Base-by-base conservation (phyloP, 257 asterid species). In the Petrea volubilis region DNA sequence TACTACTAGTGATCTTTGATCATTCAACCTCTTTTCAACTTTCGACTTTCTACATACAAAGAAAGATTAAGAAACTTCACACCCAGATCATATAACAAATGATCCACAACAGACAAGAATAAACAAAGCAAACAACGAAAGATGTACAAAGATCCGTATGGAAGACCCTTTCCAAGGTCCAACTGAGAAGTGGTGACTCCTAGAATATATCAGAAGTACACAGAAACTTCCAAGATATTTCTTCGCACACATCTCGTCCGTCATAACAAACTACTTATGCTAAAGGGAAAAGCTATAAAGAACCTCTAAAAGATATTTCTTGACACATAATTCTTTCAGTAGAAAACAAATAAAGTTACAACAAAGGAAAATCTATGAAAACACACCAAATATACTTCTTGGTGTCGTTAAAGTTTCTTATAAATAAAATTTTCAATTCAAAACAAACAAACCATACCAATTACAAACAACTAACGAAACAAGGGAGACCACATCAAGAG, bases 31-130 rank as follows among this genome's bases (percentile, higher is more conserved):
- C 79, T 56, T 77, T 52, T 34, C 36, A 66, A 60, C 55, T 36
- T 73, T 69, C 40, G 64, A 74, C 80, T 65, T 79, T 74, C 91
- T 83, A 66, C 68, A 72, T 38, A 17, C 64, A 56, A 68, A 65
- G 40, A 15, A 68, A 71, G 28, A 69, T 74, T 60, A 82, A 68
- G 28, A 60, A 62, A 24, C 55, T 60, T 20, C 73, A 21, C n/a
- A n/a, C n/a, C 68, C 70, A 80, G 17, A 57, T 65, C 70, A 68
- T 43, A 24, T 10, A 64, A 75, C 47, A 66, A 67, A 46, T 61
- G 21, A 74, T 36, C 29, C 49, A 57, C 43, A 67, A 46, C 70
- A 60, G 40, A 9, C 43, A 14, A 41, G 41, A 73, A 67, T 13
- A 46, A 49, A 58, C 18, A 15, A 29, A 49, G 52, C 52, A 5